Conservation (phyloP, 371 early-diverging fungal species). For the Mortierella sp. region DNA sequence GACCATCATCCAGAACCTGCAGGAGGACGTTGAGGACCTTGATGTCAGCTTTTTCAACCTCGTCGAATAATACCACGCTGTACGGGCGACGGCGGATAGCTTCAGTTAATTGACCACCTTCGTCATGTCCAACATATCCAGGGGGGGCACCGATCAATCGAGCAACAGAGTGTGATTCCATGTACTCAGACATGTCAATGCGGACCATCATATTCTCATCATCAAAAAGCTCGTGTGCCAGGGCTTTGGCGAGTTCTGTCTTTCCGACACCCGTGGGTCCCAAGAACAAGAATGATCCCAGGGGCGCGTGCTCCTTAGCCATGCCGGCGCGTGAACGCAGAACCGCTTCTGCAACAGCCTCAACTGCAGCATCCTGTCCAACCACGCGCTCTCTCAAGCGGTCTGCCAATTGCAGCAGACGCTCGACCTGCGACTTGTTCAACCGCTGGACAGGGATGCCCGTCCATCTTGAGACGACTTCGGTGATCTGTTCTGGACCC, state of each 20-base stretch:
- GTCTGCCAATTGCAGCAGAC: slow-evolving; percentile 82
- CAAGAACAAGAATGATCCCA: slow-evolving; percentile 92
- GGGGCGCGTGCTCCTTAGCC: slow-evolving; percentile 68
- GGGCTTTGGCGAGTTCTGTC: slow-evolving; percentile 92
- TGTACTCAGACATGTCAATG: slow-evolving; percentile 95
- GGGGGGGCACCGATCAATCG: slow-evolving; percentile 94
- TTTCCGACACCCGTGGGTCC: slow-evolving; percentile 95
- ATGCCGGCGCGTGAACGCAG: slow-evolving; percentile 58
- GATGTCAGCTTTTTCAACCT: slow-evolving; percentile 92
- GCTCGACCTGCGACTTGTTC: slow-evolving; percentile 83
- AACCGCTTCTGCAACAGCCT: slow-evolving; percentile 87
- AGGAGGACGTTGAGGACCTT: slow-evolving; percentile 79
- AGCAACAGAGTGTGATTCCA: slow-evolving; percentile 77
- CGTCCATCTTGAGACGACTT: slow-evolving; percentile 89
- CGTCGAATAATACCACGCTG: slow-evolving; percentile 93
- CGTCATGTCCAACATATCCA: slow-evolving; percentile 86
- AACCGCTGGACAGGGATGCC: slow-evolving; percentile 89
- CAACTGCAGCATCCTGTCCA: slow-evolving; percentile 87
- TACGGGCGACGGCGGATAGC: slow-evolving; percentile 90
- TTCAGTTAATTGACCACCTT: slow-evolving; percentile 93
- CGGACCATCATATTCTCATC: slow-evolving; percentile 89
- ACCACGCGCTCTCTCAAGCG: slow-evolving; percentile 80
- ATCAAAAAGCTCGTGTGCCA: slow-evolving; percentile 91
- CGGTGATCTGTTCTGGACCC: slow-evolving; percentile 87
- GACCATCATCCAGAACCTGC: slow-evolving; percentile 93